These are phyloP conservation scores for Seiridium cupressi DNA, from an alignment of 2,329 filamentous ascomycete species.

Conservation along the genomic window DNA sequence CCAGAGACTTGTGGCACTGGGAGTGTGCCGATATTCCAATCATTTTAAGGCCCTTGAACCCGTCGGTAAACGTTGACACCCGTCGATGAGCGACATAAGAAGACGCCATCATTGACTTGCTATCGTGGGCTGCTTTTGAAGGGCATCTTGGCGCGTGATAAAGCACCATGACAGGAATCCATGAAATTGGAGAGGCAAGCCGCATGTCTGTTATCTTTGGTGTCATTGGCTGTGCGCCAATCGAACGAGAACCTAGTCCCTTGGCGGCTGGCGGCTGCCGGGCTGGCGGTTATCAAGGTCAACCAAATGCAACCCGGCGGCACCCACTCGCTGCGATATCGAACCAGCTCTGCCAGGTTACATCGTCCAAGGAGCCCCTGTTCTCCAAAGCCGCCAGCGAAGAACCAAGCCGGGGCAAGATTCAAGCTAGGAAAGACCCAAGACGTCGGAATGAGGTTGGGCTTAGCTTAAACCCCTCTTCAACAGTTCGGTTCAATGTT, in stretches of 20 bases:
- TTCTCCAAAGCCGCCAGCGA: background rate
- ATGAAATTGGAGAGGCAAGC: background rate
- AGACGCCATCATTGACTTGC: background rate
- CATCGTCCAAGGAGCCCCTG: background rate
- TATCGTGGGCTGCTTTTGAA: background rate
- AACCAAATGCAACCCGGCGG: too few relatives aligned
- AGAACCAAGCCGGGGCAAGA: background rate
- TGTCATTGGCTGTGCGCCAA: background rate
- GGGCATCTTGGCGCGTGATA: background rate
- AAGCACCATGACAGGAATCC: background rate
- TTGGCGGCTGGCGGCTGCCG: background rate
- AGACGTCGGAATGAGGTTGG: background rate
- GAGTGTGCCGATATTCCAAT: background rate
- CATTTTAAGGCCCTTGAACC: background rate
- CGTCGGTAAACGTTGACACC: background rate
- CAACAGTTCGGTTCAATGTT: too few relatives aligned
- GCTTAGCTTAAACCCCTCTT: too few relatives aligned
- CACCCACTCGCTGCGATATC: background rate
- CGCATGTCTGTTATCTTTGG: background rate
- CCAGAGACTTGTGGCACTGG: background rate
- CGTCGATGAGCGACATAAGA: background rate
- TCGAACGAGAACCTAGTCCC: background rate
- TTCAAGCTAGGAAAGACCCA: background rate
- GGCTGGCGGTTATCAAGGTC: background rate
- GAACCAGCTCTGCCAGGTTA: background rate